Conservation (phyloP, 2,329 filamentous ascomycete genomes). For the Fusarium graminum region DNA sequence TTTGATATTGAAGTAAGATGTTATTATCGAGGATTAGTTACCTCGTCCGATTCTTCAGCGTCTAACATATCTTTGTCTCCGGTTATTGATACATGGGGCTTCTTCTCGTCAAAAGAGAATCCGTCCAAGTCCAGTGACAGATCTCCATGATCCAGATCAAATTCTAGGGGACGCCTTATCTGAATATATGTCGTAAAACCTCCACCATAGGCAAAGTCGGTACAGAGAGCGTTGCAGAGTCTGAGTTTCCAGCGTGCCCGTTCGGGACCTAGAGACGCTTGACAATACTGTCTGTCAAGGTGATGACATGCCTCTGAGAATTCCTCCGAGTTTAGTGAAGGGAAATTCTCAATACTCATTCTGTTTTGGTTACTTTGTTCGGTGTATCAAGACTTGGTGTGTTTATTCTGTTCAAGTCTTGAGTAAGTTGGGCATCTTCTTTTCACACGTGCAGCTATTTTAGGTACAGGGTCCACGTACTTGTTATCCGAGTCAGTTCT, state of each 20-base stretch:
- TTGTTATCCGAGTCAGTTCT: not conserved
- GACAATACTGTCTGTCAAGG: conserved; percentile 70
- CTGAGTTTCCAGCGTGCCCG: conserved; percentile 68
- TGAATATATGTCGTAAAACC: conserved; percentile 67
- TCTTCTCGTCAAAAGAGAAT: conserved; percentile 58
- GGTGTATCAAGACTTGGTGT: not conserved
- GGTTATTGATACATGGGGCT: conserved; percentile 43
- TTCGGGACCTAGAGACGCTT: conserved; percentile 67
- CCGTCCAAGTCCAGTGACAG: conserved; percentile 61
- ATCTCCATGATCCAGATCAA: conserved; percentile 58
- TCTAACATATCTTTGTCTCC: conserved; percentile 63
- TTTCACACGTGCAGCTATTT: conserved; percentile 24
- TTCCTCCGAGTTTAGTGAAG: conserved; percentile 71
- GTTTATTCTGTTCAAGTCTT: conserved; percentile 4
- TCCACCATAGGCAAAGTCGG: conserved; percentile 57
- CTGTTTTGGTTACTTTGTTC: not conserved
- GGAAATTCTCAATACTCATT: conserved; percentile 67
- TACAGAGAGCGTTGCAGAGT: conserved; percentile 64
- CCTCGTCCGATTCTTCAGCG: conserved; percentile 66
- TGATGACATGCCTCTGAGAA: conserved; percentile 75
- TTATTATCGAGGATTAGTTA: conserved; percentile 50
- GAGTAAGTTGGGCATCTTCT: conserved; percentile 27
- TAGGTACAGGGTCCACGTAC: conserved; percentile 21
- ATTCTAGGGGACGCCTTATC: conserved; percentile 66
- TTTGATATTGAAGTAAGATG: conserved; percentile 16